A percentile compares a stretch with the other conserved stretches of the same genome.
These are phyloP conservation scores for Linnemannia zychae DNA, from an alignment of 192 early-diverging fungal genomes.

Conservation along the genomic window DNA sequence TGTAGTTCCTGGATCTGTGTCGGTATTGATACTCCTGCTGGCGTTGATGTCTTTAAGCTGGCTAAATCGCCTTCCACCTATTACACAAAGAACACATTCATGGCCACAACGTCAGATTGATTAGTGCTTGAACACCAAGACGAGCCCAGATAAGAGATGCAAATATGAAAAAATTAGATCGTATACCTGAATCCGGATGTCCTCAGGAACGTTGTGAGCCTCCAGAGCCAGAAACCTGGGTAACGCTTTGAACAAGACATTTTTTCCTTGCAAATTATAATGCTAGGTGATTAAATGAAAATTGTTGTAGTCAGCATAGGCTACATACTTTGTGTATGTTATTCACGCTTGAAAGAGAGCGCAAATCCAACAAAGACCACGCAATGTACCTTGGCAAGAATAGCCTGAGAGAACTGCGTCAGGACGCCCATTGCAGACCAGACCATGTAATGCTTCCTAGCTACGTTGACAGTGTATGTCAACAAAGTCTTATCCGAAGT, in stretches of 20 bases:
- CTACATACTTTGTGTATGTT: too few relatives aligned
- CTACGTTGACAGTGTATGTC: conserved; percentile 62
- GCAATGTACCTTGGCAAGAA: conserved; percentile 33
- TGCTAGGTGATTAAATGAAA: conserved; percentile 9
- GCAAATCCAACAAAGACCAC: neutral
- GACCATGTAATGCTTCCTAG: conserved; percentile 61
- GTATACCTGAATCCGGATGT: conserved; percentile 34
- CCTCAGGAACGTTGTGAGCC: conserved; percentile 43
- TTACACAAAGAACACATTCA: neutral
- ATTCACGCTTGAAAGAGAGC: neutral
- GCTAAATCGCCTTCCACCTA: conserved; percentile 40
- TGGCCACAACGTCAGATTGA: too few relatives aligned
- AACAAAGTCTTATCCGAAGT: conserved; percentile 63
- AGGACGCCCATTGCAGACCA: conserved; percentile 62
- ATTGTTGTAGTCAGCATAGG: neutral
- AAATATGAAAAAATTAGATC: neutral
- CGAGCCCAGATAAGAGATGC: too few relatives aligned
- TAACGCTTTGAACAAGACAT: conserved; percentile 30
- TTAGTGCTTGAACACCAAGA: too few relatives aligned
- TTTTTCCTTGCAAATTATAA: conserved; percentile 40
- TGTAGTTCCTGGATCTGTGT: conserved; percentile 35
- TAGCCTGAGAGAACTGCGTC: conserved; percentile 43
- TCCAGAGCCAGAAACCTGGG: conserved; percentile 43
- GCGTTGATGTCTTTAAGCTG: conserved; percentile 8
- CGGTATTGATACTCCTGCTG: conserved; percentile 15